Evolutionary conservation across 2,329 filamentous ascomycete genomes (phyloP).

Genomic region (Camptophora hylomeconis): DNA sequence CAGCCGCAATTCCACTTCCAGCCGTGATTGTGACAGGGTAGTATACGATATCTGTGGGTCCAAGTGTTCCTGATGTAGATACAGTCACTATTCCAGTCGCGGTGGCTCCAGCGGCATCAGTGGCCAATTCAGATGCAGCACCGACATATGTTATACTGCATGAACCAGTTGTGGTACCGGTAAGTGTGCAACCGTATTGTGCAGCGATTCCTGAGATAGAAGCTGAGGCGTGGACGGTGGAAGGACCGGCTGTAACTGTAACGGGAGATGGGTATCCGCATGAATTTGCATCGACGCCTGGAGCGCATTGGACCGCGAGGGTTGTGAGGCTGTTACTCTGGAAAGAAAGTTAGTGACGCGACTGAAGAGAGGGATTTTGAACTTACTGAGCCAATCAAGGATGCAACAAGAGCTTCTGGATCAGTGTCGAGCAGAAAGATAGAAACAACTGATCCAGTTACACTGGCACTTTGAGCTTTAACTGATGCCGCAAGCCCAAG

Average conservation of each 20-base stretch:
- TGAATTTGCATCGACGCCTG: slow-evolving; percentile 5
- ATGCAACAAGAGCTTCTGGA: too few species aligned
- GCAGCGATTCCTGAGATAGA: slow-evolving; percentile 4
- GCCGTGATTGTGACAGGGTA: slow-evolving; percentile 3
- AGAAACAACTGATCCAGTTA: too few species aligned
- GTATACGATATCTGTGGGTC: slow-evolving; percentile 1
- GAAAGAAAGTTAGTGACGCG: too few species aligned
- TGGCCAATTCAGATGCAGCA: slow-evolving; percentile 1
- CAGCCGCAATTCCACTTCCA: slow-evolving; percentile 1
- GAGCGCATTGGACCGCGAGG: slow-evolving; percentile 10
- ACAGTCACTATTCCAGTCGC: slow-evolving; percentile 2
- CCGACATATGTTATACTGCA: slow-evolving; percentile 12
- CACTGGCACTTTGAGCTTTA: too few species aligned
- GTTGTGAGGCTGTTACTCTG: slow-evolving; percentile 7
- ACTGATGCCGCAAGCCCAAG: too few species aligned
- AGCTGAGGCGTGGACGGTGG: slow-evolving; percentile 8
- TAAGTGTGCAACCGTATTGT: slow-evolving; percentile 10
- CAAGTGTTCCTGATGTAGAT: slow-evolving; percentile 1
- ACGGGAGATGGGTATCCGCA: slow-evolving; percentile 10
- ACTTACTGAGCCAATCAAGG: too few species aligned
- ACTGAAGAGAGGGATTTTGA: too few species aligned
- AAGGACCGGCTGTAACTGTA: slow-evolving; percentile 13
- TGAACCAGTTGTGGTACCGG: slow-evolving; percentile 10
- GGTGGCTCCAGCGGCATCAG: background rate
- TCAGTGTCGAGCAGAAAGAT: too few species aligned